Base-by-base conservation (phyloP, 805 yeast genomes). In the Brettanomyces sp. region DNA sequence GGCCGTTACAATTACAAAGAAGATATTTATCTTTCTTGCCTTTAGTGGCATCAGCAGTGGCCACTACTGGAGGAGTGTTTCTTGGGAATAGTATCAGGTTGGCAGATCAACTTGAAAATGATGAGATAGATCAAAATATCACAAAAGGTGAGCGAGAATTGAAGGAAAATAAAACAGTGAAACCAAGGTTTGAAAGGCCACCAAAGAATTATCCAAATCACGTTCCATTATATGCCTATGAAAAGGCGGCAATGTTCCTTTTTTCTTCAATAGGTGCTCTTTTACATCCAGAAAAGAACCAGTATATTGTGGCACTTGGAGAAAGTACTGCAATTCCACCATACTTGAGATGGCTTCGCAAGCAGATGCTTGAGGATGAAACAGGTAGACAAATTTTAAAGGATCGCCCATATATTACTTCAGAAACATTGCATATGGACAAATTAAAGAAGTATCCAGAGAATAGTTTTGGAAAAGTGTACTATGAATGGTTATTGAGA, bases 271-370 rank as follows among this genome's bases (percentile, higher is more conserved):
- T 85, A 18, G 91, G 90, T 23, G 83, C 96, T 0, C 80, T 70
- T 56, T 68, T 76, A 43, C 89, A 84, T 56, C 95, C 93, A 5
- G 88, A 82, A 55, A 65, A 81, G 46, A 86, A 86, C 47, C 79
- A 77, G 49, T 80, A 82, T 56, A 83, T 85, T 47, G 89, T 83
- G 22, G 89, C 85, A 36, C 69, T 85, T 53, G 99, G 99, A 1
- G 99, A 93, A 60, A 80, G 91, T 13, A 84, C 96, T 0, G 95
- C 96, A 6, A 69, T 84, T 37, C 80, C 83, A 8, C 74, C 72
- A 30, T 78, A 89, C 33, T 71, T 95, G 45, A 71, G 69, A 21
- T 64, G 71, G 13, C 63, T 93, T 47, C 79, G 87, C 53, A 69
- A 69, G 25, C 77, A 77, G 49, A 91, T 93, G 97, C 73, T 93